Percentiles rank a stretch among this genome's conserved stretches.
phyloP scores from a whole-genome alignment of 352 stramenopile species.

The Globisporangium nodosum region DNA sequence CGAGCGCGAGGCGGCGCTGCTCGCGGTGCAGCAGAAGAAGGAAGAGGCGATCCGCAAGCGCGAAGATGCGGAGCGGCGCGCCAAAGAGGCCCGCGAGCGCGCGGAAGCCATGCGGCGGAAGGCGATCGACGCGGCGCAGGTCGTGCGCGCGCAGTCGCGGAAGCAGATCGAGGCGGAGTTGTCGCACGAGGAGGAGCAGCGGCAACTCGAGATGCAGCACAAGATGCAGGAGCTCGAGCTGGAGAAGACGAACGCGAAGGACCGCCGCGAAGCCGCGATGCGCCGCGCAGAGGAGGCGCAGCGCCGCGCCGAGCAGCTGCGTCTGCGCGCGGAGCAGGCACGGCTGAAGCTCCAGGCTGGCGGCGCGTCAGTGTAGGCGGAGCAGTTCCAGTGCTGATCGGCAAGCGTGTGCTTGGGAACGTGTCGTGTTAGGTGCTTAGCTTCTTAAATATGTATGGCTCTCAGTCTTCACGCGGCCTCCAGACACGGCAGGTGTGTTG shows the following conservation, averaged over 20 bases:
- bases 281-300: slow-evolving; percentile 49
- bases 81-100: slow-evolving; percentile 43
- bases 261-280: slow-evolving; percentile 37
- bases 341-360: slow-evolving; percentile 22
- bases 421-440: background rate
- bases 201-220: slow-evolving; percentile 30
- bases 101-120: slow-evolving; percentile 58
- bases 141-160: slow-evolving; percentile 59
- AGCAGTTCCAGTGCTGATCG: too few relatives aligned
- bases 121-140: slow-evolving; percentile 58
- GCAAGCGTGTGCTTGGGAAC: background rate
- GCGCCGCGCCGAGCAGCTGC: slow-evolving; percentile 51
- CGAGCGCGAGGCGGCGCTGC: slow-evolving; percentile 36
- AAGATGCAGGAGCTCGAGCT: slow-evolving; percentile 46
- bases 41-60: slow-evolving; percentile 59
- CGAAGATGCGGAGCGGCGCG: slow-evolving; percentile 61
- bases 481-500: slow-evolving; percentile 36
- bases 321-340: slow-evolving; percentile 43
- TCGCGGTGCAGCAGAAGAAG: slow-evolving; percentile 46
- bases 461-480: slow-evolving; percentile 21
- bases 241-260: slow-evolving; percentile 34
- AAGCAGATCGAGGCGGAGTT: slow-evolving; percentile 65
- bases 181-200: slow-evolving; percentile 48
- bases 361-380: background rate
- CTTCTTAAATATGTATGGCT: slow-evolving; percentile 1